A percentile compares a stretch with the other conserved stretches of the same genome.
phyloP scores from a whole-genome alignment of 768 basidiomycete species.

The Solioccasus polychromus region DNA sequence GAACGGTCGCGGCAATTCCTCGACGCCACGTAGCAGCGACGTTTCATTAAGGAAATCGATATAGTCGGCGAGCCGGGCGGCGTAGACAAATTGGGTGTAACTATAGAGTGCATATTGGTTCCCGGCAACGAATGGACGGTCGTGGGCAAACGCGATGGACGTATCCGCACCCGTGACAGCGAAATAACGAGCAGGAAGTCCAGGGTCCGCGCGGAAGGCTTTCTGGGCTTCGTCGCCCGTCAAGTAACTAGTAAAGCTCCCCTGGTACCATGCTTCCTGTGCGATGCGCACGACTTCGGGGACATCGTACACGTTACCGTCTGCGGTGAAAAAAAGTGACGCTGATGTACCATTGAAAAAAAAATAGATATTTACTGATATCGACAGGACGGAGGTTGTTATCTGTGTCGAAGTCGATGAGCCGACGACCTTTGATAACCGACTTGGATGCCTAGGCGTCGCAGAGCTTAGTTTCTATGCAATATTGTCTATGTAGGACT shows the following conservation, averaged over 20 bases:
- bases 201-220: background rate
- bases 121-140: background rate
- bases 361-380: background rate
- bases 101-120: conserved; percentile 5
- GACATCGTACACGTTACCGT: background rate
- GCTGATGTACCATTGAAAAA: background rate
- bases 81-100: background rate
- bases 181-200: conserved; percentile 2
- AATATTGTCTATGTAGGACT: background rate
- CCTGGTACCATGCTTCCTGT: background rate
- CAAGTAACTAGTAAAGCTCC: conserved; percentile 1
- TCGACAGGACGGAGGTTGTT: background rate
- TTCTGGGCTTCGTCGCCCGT: background rate
- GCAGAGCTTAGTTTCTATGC: background rate
- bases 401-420: conserved; percentile 1
- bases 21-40: conserved; percentile 1
- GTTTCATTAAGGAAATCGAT: conserved; percentile 1
- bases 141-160: background rate
- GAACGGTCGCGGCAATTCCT: background rate
- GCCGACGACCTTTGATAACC: conserved; percentile 2
- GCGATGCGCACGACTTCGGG: background rate
- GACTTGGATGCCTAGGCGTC: background rate
- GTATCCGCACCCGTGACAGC: conserved; percentile 4
- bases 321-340: background rate
- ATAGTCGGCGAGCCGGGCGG: conserved; percentile 1